Conservation (phyloP, 768 basidiomycete species). For the Suillus luteus region DNA sequence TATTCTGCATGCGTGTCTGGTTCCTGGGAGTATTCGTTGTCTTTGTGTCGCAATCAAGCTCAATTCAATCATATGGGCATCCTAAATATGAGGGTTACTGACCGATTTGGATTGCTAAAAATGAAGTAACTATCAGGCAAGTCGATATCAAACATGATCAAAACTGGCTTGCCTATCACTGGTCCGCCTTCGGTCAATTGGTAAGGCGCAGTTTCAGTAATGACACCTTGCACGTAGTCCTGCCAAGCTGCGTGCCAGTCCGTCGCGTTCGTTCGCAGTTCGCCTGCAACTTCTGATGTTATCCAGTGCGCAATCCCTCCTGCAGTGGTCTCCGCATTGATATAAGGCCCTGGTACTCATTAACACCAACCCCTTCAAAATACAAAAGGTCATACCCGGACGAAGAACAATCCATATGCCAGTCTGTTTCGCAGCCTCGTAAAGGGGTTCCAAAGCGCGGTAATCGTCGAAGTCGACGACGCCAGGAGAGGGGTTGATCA, state of each 20-base stretch:
- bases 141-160: neutral
- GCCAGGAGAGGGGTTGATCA: slow-evolving; percentile 55
- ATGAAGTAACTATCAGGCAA: slow-evolving; percentile 7
- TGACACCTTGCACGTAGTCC: slow-evolving; percentile 69
- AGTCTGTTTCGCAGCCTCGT: slow-evolving; percentile 69
- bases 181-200: slow-evolving; percentile 76
- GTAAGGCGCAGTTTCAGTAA: slow-evolving; percentile 57
- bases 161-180: slow-evolving; percentile 56
- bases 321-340: slow-evolving; percentile 81
- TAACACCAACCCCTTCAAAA: slow-evolving; percentile 36
- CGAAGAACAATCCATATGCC: slow-evolving; percentile 81
- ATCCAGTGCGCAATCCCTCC: slow-evolving; percentile 75
- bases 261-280: slow-evolving; percentile 60
- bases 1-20: slow-evolving; percentile 49
- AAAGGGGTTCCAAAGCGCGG: slow-evolving; percentile 58
- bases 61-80: neutral
- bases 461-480: slow-evolving; percentile 56
- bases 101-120: slow-evolving; percentile 59
- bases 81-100: slow-evolving; percentile 15
- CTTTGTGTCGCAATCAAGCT: slow-evolving; percentile 34
- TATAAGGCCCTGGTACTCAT: slow-evolving; percentile 49
- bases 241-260: slow-evolving; percentile 57
- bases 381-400: slow-evolving; percentile 51
- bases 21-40: slow-evolving; percentile 74
- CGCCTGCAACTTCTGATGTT: slow-evolving; percentile 64